Percentiles rank a stretch among this genome's conserved stretches.
Conservation (phyloP, 1,284 basidiomycete species). For the Trichosporon sp. region DNA sequence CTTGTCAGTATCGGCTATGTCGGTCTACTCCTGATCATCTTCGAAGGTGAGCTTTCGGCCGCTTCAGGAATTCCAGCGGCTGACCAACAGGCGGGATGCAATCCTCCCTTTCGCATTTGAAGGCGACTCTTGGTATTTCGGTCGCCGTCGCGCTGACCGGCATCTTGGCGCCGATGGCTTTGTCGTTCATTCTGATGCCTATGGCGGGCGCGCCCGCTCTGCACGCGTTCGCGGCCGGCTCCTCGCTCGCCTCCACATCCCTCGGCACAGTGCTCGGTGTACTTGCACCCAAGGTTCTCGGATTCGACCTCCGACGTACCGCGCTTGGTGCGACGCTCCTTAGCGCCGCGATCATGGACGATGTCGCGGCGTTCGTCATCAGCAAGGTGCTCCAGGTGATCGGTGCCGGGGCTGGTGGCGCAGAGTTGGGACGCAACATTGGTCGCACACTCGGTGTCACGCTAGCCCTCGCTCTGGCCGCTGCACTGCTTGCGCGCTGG, state of each 20-base stretch:
- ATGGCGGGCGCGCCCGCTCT: constrained; percentile 50
- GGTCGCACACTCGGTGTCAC: constrained; percentile 33
- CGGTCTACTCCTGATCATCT: constrained; percentile 56
- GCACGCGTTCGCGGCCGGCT: constrained; percentile 56
- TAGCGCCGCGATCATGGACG: constrained; percentile 57
- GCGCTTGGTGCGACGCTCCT: constrained; percentile 55
- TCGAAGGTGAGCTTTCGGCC: constrained; percentile 50
- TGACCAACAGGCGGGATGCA: constrained; percentile 52
- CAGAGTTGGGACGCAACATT: constrained; percentile 29
- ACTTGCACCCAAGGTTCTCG: constrained; percentile 37
- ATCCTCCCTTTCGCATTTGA: constrained; percentile 49
- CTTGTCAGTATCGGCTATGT: constrained; percentile 55
- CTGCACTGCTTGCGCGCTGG: constrained; percentile 19
- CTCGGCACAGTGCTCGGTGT: constrained; percentile 58
- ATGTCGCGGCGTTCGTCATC: constrained; percentile 57
- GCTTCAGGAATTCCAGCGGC: background rate
- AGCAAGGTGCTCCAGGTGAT: constrained; percentile 53
- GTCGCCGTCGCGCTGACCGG: constrained; percentile 53
- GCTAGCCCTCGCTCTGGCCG: constrained; percentile 22
- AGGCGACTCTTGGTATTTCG: constrained; percentile 52
- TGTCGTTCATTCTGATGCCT: constrained; percentile 52
- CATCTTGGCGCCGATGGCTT: constrained; percentile 52
- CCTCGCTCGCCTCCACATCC: constrained; percentile 56
- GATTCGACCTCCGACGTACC: constrained; percentile 50
- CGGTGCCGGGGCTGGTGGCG: constrained; percentile 21